A percentile compares a stretch with the other conserved stretches of the same genome.
Conservation (phyloP, 1,139 yeast species). For the Yamadazyma trypodendri region DNA sequence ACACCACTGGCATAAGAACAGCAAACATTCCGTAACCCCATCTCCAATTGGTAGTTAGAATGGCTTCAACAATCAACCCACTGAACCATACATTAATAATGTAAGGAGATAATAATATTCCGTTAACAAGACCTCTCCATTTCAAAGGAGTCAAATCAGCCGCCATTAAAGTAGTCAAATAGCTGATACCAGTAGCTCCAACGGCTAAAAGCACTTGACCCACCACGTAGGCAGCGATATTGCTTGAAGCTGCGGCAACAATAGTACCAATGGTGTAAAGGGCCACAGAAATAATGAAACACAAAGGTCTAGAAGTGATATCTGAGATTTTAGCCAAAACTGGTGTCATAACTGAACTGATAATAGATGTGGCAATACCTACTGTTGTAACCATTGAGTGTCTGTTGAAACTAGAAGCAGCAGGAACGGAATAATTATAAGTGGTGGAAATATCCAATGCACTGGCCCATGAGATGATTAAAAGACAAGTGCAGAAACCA, state of each 20-base stretch:
- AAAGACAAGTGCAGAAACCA: constrained; percentile 19
- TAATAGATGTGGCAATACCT: constrained; percentile 24
- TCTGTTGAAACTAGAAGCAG: constrained; percentile 30
- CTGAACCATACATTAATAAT: constrained; percentile 32
- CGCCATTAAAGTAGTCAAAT: constrained; percentile 20
- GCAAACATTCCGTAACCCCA: constrained; percentile 44
- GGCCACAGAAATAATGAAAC: constrained; percentile 20
- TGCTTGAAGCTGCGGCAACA: constrained; percentile 24
- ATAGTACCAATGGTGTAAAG: constrained; percentile 27
- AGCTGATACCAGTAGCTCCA: constrained; percentile 23
- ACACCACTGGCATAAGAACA: constrained; percentile 29
- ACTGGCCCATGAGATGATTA: constrained; percentile 36
- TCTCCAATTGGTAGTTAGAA: constrained; percentile 32
- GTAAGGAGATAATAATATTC: constrained; percentile 26
- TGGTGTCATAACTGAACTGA: constrained; percentile 26
- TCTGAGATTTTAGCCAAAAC: constrained; percentile 32
- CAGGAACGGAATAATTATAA: constrained; percentile 24
- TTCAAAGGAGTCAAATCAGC: constrained; percentile 35
- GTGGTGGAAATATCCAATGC: constrained; percentile 39
- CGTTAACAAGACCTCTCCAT: constrained; percentile 28
- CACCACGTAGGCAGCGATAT: constrained; percentile 27
- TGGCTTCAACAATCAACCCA: constrained; percentile 27
- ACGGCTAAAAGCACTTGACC: constrained; percentile 30
- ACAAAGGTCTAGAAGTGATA: constrained; percentile 27
- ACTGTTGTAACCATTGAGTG: constrained; percentile 34